Base-by-base conservation (phyloP, 768 basidiomycete species). In the Favolaschia claudopus region DNA sequence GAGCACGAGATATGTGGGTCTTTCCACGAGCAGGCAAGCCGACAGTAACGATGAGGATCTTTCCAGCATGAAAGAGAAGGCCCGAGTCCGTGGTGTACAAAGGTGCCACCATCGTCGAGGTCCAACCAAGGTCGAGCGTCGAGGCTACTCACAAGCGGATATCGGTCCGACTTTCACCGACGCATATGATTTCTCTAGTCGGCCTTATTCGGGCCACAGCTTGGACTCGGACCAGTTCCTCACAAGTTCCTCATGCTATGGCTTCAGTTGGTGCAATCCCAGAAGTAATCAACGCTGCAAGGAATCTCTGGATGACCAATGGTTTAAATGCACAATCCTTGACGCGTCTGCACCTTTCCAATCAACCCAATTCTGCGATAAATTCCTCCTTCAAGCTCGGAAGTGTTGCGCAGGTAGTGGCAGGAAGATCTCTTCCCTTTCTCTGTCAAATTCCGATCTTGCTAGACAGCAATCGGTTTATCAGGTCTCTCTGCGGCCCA, bases 61-160 rank as follows among this genome's bases (percentile, higher is more conserved):
- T 95, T 65, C 96, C 96, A 9, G 96, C 96, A 72, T 95, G 93
- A 70, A 89, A 95, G 37, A 95, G 85, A 25, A 93, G 81, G 13
- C 91, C 91, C 51, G 91, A 93, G 39, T 85, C 94, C 10, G 96
- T 99, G 7, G 92, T 95, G 73, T 97, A 99, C 42, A 99, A 77
- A 3, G 96, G 96, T n/a, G 95, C 96, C 15, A 91, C 93, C 95
- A 96, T 94, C n/a, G n/a, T n/a, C n/a, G n/a, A n/a, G n/a, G n/a
- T n/a, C n/a, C n/a, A n/a, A n/a, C n/a, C n/a, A n/a, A n/a, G n/a
- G n/a, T n/a, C n/a, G n/a, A n/a, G n/a, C n/a, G n/a, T n/a, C n/a
- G n/a, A n/a, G n/a, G n/a, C n/a, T n/a, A n/a, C n/a, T n/a, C n/a
- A n/a, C n/a, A n/a, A n/a, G n/a, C n/a, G n/a, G n/a, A n/a, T n/a